Evolutionary conservation across 78 protist species (phyloP), one percentile per base, ranked within the genome.

Genomic region (Cavenderia fasciculata): DNA sequence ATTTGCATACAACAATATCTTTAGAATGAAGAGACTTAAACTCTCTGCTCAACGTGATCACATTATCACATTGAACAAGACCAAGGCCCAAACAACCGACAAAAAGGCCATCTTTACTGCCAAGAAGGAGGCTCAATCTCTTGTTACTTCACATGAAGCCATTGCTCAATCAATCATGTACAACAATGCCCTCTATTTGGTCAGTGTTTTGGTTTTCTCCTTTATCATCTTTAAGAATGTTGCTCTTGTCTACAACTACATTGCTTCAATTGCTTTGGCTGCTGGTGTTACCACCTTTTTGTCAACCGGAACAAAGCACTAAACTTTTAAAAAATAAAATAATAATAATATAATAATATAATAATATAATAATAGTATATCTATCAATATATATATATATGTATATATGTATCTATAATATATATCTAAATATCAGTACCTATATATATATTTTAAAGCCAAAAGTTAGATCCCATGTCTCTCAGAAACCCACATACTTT

Each of bases 111-210:
- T 78, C 27, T 68, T 44, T 11, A 52, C 88, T 21, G 88, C 88
- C 59, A 68, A 78, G 61, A 78, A 52, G 71, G 88, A 78, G 36
- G 29, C 62, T 52, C 88, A 78, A 54, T 56, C 75, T 6, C 43
- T 78, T 38, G 76, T 66, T 68, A 78, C 76, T 36, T 78, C 88
- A 54, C 74, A 78, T 56, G 88, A 78, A 52, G 88, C 88, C 49
- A 78, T 66, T 44, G 88, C 88, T 12, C 51, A 44, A 5, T 65
- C 76, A 5, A 66, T 78, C 68, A 78, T 78, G 88, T 54, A 78
- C 56, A 78, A 78, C 49, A 78, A 78, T 51, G 88, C 88, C n/a
- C 23, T 78, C 49, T 78, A 52, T 46, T 51, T 78, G 23, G 34
- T 54, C n/a, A 65, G 88, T 54, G 27, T 51, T 25, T 66, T 66